Evolutionary conservation across 192 early-diverging fungal species (phyloP).

Genomic region (Mortierella antarctica): DNA sequence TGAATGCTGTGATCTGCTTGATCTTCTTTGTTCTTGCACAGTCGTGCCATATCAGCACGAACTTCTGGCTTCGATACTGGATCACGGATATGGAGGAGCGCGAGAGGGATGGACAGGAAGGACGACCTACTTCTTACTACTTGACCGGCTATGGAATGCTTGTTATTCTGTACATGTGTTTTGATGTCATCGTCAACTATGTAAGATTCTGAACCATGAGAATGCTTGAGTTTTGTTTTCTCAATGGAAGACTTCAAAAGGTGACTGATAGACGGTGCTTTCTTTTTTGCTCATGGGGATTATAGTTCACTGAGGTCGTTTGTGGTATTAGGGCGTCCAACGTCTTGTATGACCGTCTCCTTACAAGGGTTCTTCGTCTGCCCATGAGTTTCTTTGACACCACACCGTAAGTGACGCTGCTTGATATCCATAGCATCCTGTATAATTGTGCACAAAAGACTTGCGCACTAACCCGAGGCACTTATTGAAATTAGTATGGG

Average conservation of each 20-base stretch:
- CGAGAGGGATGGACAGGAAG: constrained; percentile 5
- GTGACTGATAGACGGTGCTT: too few species aligned
- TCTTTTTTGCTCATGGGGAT: too few species aligned
- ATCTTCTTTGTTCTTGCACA: constrained; percentile 11
- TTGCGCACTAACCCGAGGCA: neutral
- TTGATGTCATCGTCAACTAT: constrained; percentile 29
- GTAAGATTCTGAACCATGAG: neutral
- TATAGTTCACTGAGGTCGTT: constrained; percentile 4
- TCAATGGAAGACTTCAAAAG: too few species aligned
- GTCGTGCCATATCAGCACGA: constrained; percentile 23
- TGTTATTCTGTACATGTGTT: constrained; percentile 10
- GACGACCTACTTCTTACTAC: constrained; percentile 25
- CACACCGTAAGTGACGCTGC: constrained; percentile 63
- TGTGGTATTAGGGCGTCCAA: constrained; percentile 54
- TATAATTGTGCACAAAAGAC: neutral
- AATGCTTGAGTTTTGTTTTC: too few species aligned
- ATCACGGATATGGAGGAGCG: constrained; percentile 14
- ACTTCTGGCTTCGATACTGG: constrained; percentile 44
- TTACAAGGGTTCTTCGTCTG: constrained; percentile 46
- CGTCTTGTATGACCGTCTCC: constrained; percentile 41
- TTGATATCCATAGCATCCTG: too few species aligned
- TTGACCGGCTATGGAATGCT: constrained; percentile 24
- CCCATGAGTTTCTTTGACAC: constrained; percentile 82
- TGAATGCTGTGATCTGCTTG: constrained; percentile 22
- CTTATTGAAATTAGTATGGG: constrained; percentile 69